phyloP scores from a whole-genome alignment of 2,329 filamentous ascomycete species.

The Mycosphaerelloides madeirae region DNA sequence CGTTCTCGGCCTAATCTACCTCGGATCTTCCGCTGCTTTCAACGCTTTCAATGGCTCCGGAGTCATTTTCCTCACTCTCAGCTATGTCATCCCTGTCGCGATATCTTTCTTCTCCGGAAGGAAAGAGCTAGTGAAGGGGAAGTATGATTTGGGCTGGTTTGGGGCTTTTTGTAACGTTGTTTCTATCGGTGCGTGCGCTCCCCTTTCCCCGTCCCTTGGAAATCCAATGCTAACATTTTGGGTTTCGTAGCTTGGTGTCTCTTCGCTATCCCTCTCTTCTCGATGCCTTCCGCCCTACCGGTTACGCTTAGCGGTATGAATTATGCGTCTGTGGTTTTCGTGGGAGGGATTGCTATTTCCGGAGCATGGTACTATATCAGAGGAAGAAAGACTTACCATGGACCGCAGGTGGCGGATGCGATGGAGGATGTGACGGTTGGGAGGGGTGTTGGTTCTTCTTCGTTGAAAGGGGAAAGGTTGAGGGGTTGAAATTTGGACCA shows the following conservation, averaged over 20 bases:
- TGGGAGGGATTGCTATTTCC: conserved; percentile 58
- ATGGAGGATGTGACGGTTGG: background rate
- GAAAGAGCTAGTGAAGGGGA: conserved; percentile 52
- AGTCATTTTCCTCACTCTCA: conserved; percentile 64
- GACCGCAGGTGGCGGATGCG: conserved; percentile 34
- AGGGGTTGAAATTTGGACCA: too few relatives aligned
- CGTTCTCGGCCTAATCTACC: conserved; percentile 62
- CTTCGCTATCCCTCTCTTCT: conserved; percentile 68
- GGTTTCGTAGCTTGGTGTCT: conserved; percentile 55
- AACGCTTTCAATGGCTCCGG: conserved; percentile 54
- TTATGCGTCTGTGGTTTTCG: conserved; percentile 71
- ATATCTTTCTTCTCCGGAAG: conserved; percentile 60
- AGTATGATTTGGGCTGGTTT: conserved; percentile 58
- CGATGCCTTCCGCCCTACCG: conserved; percentile 58
- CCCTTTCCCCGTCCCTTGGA: background rate
- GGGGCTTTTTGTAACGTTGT: conserved; percentile 61
- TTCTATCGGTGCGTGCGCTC: conserved; percentile 52
- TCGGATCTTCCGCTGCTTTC: conserved; percentile 65
- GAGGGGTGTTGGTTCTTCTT: too few relatives aligned
- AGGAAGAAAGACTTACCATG: conserved; percentile 65
- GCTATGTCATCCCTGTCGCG: conserved; percentile 63
- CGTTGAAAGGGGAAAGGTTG: too few relatives aligned
- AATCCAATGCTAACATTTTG: conserved; percentile 25
- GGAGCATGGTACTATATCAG: conserved; percentile 64
- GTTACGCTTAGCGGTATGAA: conserved; percentile 60